Conservation (phyloP, 306 rosid genomes). For the Cucumis hystrix region DNA sequence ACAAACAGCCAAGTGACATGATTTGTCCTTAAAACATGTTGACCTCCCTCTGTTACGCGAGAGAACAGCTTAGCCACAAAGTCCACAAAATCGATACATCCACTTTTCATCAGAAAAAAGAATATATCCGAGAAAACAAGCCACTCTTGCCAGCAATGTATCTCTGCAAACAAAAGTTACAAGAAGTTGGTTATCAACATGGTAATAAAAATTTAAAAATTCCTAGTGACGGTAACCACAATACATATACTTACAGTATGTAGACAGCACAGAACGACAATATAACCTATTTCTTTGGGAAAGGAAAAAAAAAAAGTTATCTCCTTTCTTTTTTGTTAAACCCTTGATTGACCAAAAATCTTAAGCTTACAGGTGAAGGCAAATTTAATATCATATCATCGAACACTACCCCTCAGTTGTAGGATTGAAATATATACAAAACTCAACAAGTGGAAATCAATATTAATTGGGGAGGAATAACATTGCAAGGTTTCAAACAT, state of each 20-base stretch:
- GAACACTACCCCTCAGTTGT: no score
- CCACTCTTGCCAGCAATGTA: constrained; percentile 99
- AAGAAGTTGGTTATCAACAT: constrained; percentile 15
- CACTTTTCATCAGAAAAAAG: constrained; percentile 78
- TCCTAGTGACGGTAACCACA: constrained; percentile 1
- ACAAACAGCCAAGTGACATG: constrained; percentile 95
- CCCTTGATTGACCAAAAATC: no score
- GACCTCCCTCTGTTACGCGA: constrained; percentile 78
- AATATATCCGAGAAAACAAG: constrained; percentile 87
- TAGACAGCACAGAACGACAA: not conserved
- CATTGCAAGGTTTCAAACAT: no score
- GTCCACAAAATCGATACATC: constrained; percentile 89
- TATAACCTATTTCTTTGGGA: not conserved
- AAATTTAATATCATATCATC: no score
- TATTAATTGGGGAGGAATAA: no score
- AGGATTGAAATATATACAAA: no score
- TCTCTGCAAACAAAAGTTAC: constrained; percentile 57
- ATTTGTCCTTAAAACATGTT: constrained; percentile 68
- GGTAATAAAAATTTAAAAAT: not conserved
- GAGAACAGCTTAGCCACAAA: constrained; percentile 90
- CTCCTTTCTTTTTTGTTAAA: not conserved
- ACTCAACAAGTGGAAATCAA: no score
- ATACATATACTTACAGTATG: no score
- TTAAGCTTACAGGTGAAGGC: no score
- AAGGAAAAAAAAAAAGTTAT: not conserved